These are phyloP conservation scores for Heliamphora exappendiculata DNA, from an alignment of 148 eudicot species.

Conservation along the genomic window DNA sequence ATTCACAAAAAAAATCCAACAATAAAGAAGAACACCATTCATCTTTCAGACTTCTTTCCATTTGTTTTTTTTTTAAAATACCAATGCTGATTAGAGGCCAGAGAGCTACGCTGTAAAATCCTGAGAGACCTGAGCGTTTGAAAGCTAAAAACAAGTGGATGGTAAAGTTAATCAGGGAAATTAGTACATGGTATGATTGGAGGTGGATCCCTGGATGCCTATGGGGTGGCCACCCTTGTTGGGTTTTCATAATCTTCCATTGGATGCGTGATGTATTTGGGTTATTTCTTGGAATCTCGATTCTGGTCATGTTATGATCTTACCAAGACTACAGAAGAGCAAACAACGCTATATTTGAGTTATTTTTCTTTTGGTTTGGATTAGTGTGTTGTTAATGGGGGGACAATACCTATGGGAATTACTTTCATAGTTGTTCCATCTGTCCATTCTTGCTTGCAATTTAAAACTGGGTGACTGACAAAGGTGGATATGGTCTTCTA, in stretches of 20 bases:
- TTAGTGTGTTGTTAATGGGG: neutral
- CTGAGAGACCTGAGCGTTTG: neutral
- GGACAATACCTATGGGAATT: neutral
- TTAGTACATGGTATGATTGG: neutral
- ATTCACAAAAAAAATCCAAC: neutral
- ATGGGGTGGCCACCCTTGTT: neutral
- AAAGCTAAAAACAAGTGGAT: neutral
- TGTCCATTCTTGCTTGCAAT: neutral
- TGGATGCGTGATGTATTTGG: neutral
- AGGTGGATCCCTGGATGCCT: too few relatives aligned
- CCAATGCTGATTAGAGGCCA: neutral
- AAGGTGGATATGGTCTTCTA: neutral
- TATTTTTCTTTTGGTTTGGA: neutral
- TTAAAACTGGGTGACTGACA: neutral
- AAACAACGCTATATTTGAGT: neutral
- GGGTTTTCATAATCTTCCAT: neutral
- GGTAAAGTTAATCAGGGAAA: neutral
- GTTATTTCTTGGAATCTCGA: conserved; percentile 2
- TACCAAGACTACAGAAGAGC: neutral
- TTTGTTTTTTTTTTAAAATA: neutral
- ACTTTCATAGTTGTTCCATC: neutral
- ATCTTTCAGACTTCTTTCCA: neutral
- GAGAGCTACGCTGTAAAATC: neutral
- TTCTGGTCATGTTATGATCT: neutral
- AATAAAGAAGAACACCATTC: neutral